Conservation (phyloP, 129 eudicot species). For the Solidago caesia region DNA sequence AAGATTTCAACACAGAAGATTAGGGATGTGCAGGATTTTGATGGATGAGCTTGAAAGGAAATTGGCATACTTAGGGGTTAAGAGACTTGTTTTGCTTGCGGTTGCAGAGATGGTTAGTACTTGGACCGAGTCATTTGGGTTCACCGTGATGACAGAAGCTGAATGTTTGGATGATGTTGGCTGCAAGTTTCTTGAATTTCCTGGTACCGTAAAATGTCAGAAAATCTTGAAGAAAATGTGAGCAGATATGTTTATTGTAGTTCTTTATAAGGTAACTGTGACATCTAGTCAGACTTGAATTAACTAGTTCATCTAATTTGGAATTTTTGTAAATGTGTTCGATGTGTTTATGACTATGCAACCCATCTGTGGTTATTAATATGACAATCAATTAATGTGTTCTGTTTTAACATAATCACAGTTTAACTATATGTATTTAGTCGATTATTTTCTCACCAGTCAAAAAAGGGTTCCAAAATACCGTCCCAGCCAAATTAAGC, state of each 20-base stretch:
- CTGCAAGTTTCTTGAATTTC: slow-evolving; percentile 67
- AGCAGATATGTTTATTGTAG: background rate
- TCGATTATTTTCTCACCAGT: slow-evolving; percentile 90
- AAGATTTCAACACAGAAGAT: slow-evolving; percentile 56
- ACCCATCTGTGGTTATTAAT: no score
- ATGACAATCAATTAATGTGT: no score
- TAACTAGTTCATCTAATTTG: no score
- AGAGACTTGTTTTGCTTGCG: slow-evolving; percentile 75
- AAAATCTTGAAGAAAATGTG: slow-evolving; percentile 43
- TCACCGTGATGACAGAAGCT: slow-evolving; percentile 41
- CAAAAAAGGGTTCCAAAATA: slow-evolving; percentile 85
- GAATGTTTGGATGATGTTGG: slow-evolving; percentile 46
- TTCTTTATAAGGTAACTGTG: no score
- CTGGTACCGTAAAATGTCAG: slow-evolving; percentile 67
- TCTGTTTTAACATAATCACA: background rate
- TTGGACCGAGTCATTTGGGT: slow-evolving; percentile 74
- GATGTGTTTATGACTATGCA: no score
- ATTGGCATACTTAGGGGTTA: slow-evolving; percentile 63
- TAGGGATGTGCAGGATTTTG: slow-evolving; percentile 79
- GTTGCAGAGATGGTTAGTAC: slow-evolving; percentile 48
- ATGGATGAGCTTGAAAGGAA: slow-evolving; percentile 66
- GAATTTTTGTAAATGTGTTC: no score
- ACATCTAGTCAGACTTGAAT: no score
- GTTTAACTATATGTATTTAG: slow-evolving; percentile 14
- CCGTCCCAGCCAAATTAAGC: slow-evolving; percentile 80